Evolutionary conservation across 345 rosid species (phyloP).

Genomic region (Reutealis trisperma): DNA sequence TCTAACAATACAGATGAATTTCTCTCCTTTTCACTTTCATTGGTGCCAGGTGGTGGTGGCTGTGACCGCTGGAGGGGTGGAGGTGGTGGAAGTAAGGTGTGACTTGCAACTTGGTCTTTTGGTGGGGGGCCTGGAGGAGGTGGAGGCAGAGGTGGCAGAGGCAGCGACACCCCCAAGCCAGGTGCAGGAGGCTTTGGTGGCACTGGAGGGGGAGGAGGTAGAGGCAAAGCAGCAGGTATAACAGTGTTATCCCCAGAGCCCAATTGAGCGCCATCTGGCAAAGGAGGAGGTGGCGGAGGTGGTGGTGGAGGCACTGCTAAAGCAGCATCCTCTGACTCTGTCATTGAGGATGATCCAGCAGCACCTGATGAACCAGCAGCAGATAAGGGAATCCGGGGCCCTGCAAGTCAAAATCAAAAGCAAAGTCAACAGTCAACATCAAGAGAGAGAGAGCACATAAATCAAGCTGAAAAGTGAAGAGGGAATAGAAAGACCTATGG

Average conservation of each 20-base stretch:
- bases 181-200: constrained; percentile 61
- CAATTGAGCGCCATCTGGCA: constrained; percentile 49
- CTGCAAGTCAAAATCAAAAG: constrained; percentile 42
- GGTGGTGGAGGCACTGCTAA: constrained; percentile 60
- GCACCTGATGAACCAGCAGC: constrained; percentile 60
- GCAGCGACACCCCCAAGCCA: constrained; percentile 51
- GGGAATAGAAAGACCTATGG: constrained; percentile 53
- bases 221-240: constrained; percentile 61
- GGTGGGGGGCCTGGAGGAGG: constrained; percentile 97
- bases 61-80: constrained; percentile 62
- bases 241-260: constrained; percentile 46
- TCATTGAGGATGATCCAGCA: constrained; percentile 55
- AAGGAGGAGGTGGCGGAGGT: constrained; percentile 70
- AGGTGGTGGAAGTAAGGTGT: constrained; percentile 64
- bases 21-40: constrained; percentile 45
- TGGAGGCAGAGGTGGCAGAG: constrained; percentile 68
- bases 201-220: constrained; percentile 84
- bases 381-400: constrained; percentile 77
- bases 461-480: constrained; percentile 11
- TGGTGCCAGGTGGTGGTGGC: constrained; percentile 60
- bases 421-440: neutral
- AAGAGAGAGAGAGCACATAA: constrained; percentile 20
- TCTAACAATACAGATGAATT: constrained; percentile 41
- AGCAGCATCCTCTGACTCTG: constrained; percentile 63
- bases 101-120: constrained; percentile 52